Base-by-base conservation (phyloP, 208 protist species). In the Trypanosoma brucei region DNA sequence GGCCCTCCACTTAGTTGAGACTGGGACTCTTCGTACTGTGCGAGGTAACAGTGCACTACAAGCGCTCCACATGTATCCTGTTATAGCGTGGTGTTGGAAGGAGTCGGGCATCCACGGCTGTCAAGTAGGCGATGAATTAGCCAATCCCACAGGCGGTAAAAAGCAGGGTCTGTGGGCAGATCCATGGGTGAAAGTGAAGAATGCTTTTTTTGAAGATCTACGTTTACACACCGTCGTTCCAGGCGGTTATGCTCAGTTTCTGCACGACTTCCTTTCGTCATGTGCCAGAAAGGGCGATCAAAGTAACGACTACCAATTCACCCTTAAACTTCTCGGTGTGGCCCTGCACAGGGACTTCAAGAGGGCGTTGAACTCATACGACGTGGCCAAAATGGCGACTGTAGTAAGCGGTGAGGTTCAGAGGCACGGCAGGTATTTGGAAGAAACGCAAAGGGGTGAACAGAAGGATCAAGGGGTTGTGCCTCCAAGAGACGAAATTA, bases 201-300 rank as follows among this genome's bases (percentile, higher is more conserved):
- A 42, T 31, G 40, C 55, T 0, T 65, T 68, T 65, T 48, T 7
- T 37, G 39, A 49, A 35, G 66, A 72, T 31, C 45, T 77, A 14
- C 63, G 61, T 11, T 13, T 68, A 14, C 5, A n/a, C 33, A 68
- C 58, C 0, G 55, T 70, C 38, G 65, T 70, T 34, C 58, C 71
- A 33, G 71, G 71, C 50, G 71, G 65, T 3, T 77, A 72, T 44
- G 71, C 71, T 49, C 63, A 70, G 39, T 77, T 77, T 68, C 37
- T 77, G 11, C 53, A 59, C 56, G 71, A 70, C 35, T 77, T 72
- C 38, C 53, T 77, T 55, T 45, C 53, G 30, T 31, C 11, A 11
- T 56, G 70, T 55, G 9, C 6, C 51, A 33, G 3, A 22, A 22
- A 57, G n/a, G 9, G 8, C 1, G 30, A 57, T 37, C 30, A 62